Evolutionary conservation across 495 filamentous ascomycete genomes (phyloP).

Genomic region (Podospora tetraspora): DNA sequence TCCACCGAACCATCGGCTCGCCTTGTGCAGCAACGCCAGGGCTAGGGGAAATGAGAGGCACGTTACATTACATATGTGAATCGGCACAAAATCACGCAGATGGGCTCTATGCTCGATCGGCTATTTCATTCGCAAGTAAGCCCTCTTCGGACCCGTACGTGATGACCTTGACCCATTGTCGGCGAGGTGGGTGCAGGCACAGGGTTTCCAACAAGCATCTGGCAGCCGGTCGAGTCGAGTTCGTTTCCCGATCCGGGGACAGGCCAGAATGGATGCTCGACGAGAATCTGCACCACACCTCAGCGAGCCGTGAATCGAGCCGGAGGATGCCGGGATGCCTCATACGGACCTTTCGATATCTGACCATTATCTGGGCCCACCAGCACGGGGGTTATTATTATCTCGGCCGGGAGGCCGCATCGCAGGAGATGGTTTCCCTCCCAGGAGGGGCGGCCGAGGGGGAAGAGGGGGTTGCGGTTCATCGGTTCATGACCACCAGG

Average conservation of each 20-base stretch:
- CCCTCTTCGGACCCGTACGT: neutral
- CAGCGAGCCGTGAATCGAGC: neutral
- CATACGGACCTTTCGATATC: neutral
- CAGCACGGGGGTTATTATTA: neutral
- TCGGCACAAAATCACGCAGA: neutral
- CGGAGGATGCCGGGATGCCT: neutral
- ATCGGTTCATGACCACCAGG: neutral
- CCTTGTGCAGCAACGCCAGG: neutral
- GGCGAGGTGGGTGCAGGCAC: neutral
- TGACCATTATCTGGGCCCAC: neutral
- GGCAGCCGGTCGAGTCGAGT: neutral
- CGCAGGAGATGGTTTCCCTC: neutral
- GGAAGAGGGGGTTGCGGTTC: too few relatives aligned
- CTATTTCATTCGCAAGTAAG: neutral
- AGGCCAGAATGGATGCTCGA: neutral
- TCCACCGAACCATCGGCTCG: neutral
- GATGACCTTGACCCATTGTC: neutral
- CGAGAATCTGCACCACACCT: neutral
- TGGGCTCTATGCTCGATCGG: neutral
- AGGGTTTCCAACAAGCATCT: neutral
- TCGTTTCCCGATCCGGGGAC: neutral
- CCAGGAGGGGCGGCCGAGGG: neutral
- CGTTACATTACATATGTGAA: neutral
- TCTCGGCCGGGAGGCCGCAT: neutral
- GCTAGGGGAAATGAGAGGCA: neutral